Base-by-base conservation (phyloP, 108 stramenopile species). In the Cyclostephanos tholiformis region DNA sequence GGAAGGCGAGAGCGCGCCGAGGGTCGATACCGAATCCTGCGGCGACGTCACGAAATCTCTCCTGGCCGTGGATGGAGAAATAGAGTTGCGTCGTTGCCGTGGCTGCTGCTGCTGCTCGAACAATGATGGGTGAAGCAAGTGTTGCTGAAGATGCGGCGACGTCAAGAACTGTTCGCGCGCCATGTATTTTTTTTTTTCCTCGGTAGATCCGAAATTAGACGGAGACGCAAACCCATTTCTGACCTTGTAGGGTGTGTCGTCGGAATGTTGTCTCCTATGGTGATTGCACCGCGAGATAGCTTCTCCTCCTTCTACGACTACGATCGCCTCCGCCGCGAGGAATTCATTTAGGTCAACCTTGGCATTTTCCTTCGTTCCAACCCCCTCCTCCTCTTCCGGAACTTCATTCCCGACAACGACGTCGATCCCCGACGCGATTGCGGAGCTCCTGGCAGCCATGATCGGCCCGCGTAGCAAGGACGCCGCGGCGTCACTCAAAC, bases 401-500 rank as follows among this genome's bases (percentile, higher is more conserved):
- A 32, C 32, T 32, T 32, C 32, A 32, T 32, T 32, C 4, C 32
- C 36, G 32, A 16, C 32, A 51, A 25, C 36, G 46, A 6, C 46
- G 52, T 35, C n/a, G 17, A 13, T 50, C 0, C 41, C 66, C 16
- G 23, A 19, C 7, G 20, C 36, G 50, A 19, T 46, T 3, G 17
- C 66, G 17, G 76, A 61, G 20, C 41, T 35, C 19, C 53, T 69
- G 59, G 73, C 72, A 4, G 79, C 79, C 79, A 80, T 80, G 62
- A 80, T 36, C 13, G 79, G 79, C 4, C 72, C 79, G 14, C 79
- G 67, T 11, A 80, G 53, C 9, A 80, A 49, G 8, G 79, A 80
- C 38, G 64, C 65, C 6, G 27, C 63, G 19, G 41, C 74, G 4
- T 30, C 50, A 57, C 71, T 72, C 26, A 32, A 35, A 12, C 8